These are phyloP conservation scores for Pseudocercospora cruenta DNA, from an alignment of 2,329 filamentous ascomycete genomes.

Conservation along the genomic window DNA sequence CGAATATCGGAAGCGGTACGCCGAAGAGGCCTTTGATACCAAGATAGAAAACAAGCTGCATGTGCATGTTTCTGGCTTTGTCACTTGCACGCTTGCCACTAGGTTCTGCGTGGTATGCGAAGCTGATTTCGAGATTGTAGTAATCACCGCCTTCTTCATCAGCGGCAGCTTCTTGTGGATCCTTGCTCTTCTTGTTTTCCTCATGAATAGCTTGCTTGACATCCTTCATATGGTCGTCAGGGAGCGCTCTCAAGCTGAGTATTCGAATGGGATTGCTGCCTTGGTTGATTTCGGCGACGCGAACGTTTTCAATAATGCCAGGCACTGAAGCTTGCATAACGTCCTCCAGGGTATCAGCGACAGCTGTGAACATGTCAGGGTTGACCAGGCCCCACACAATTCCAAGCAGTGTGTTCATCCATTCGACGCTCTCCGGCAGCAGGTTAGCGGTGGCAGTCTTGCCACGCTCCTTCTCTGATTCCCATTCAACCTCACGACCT, in stretches of 20 bases:
- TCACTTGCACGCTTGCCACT: slow-evolving; percentile 70
- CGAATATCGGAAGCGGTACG: slow-evolving; percentile 82
- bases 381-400: slow-evolving; percentile 91
- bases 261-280: slow-evolving; percentile 89
- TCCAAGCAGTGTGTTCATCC: slow-evolving; percentile 88
- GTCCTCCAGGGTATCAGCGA: slow-evolving; percentile 92
- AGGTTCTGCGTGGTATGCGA: slow-evolving; percentile 88
- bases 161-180: slow-evolving; percentile 83
- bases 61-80: slow-evolving; percentile 90
- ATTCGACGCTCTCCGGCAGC: slow-evolving; percentile 86
- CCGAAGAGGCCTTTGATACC: slow-evolving; percentile 88
- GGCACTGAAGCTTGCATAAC: slow-evolving; percentile 97
- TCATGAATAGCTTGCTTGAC: slow-evolving; percentile 80
- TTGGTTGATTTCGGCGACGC: slow-evolving; percentile 92
- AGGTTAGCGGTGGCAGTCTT: slow-evolving; percentile 83
- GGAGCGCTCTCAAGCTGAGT: slow-evolving; percentile 81
- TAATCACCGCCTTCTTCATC: slow-evolving; percentile 89
- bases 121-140: slow-evolving; percentile 88
- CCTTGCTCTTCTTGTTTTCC: slow-evolving; percentile 78
- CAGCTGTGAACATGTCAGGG: slow-evolving; percentile 88
- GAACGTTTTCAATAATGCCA: slow-evolving; percentile 87
- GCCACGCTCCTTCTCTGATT: slow-evolving; percentile 80
- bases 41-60: slow-evolving; percentile 93
- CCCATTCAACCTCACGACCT: slow-evolving; percentile 84
- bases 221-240: slow-evolving; percentile 77